phyloP scores from a whole-genome alignment of 31 red algal species.

The Endocladia muricata region DNA sequence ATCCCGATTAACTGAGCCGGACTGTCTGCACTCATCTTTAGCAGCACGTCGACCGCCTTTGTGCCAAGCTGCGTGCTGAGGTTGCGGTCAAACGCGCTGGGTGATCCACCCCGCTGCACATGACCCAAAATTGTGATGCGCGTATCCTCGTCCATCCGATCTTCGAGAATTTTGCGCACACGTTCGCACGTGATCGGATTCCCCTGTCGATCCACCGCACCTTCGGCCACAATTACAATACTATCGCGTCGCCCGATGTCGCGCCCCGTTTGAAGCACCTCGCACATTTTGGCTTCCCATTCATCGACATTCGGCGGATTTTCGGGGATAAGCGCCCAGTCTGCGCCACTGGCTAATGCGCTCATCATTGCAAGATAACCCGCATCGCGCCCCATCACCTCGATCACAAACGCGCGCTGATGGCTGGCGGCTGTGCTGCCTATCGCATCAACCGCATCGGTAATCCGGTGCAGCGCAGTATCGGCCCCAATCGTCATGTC shows the following conservation, averaged over 20 bases:
- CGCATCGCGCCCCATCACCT: not conserved
- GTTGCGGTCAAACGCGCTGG: not conserved
- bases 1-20: not conserved
- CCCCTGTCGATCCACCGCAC: not conserved
- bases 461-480: not conserved
- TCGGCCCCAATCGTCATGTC: constrained; percentile 4
- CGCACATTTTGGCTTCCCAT: not conserved
- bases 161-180: not conserved
- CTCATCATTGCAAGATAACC: not conserved
- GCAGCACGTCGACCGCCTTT: not conserved
- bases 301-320: too few relatives aligned
- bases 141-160: not conserved
- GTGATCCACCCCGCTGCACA: constrained; percentile 9
- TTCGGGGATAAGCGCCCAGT: not conserved
- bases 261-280: not conserved
- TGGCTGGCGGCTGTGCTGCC: not conserved
- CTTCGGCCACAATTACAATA: constrained; percentile 4
- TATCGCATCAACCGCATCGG: not conserved
- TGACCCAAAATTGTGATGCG: constrained; percentile 5
- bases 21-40: not conserved
- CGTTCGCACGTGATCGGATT: too few relatives aligned
- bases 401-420: not conserved
- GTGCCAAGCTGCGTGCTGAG: not conserved
- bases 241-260: not conserved
- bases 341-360: not conserved